Evolutionary conservation across 1,139 yeast genomes (phyloP).

Genomic region (Kodamaea sp.): DNA sequence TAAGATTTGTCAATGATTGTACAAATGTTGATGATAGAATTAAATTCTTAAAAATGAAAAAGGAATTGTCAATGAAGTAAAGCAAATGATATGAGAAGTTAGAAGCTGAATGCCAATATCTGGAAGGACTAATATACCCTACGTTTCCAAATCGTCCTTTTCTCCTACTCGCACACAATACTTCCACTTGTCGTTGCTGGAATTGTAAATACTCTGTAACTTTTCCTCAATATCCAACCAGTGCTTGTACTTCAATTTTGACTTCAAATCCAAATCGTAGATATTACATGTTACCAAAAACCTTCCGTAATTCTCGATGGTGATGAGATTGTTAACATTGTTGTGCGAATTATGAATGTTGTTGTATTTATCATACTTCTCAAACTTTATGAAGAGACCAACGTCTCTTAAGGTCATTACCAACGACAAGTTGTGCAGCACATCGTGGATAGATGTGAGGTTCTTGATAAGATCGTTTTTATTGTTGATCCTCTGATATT

Average conservation of each 20-base stretch:
- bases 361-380: slow-evolving; percentile 31
- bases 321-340: slow-evolving; percentile 33
- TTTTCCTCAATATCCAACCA: slow-evolving; percentile 43
- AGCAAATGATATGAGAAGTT: too few relatives aligned
- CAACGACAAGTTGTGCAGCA: slow-evolving; percentile 43
- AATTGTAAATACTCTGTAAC: slow-evolving; percentile 36
- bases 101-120: too few relatives aligned
- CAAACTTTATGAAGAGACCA: slow-evolving; percentile 49
- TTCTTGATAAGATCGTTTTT: slow-evolving; percentile 37
- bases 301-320: slow-evolving; percentile 27
- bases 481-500: slow-evolving; percentile 37
- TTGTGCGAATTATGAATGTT: slow-evolving; percentile 37
- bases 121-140: too few relatives aligned
- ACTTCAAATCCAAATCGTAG: slow-evolving; percentile 48
- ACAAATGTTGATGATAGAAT: too few relatives aligned
- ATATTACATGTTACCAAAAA: slow-evolving; percentile 40
- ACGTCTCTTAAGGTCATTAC: slow-evolving; percentile 61
- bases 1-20: too few relatives aligned
- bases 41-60: too few relatives aligned
- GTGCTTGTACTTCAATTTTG: slow-evolving; percentile 41
- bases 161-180: slow-evolving; percentile 25
- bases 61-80: too few relatives aligned
- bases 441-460: slow-evolving; percentile 41
- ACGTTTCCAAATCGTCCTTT: slow-evolving; percentile 9
- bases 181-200: slow-evolving; percentile 40